These are phyloP conservation scores for Fagus crenata DNA, from an alignment of 306 rosid genomes.

Conservation along the genomic window DNA sequence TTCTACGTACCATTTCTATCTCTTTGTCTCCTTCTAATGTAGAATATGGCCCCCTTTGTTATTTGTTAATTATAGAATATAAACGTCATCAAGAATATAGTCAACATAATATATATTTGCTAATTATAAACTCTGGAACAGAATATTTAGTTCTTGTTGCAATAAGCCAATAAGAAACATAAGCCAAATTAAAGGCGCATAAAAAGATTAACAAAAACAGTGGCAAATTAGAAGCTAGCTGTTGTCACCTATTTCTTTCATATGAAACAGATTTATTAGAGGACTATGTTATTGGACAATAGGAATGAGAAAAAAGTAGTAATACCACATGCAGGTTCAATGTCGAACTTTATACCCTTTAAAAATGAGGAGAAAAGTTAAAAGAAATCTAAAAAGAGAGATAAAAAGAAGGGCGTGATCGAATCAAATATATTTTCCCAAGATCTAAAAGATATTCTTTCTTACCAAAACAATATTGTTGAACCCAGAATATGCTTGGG, in stretches of 20 bases:
- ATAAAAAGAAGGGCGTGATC: not conserved
- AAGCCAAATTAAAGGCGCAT: slow-evolving; percentile 8
- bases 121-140: slow-evolving; percentile 12
- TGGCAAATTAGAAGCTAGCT: not conserved
- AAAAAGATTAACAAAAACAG: not conserved
- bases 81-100: slow-evolving; percentile 32
- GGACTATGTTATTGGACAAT: not conserved
- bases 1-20: slow-evolving; percentile 1
- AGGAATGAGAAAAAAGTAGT: not conserved
- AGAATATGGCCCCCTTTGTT: slow-evolving; percentile 3
- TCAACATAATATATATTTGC: slow-evolving; percentile 24
- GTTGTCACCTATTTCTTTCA: not conserved
- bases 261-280: too few relatives aligned
- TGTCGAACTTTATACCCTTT: not conserved
- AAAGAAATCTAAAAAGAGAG: slow-evolving; percentile 9
- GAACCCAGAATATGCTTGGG: not conserved
- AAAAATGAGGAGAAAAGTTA: not conserved
- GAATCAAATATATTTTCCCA: slow-evolving; percentile 6
- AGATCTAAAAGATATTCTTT: not conserved
- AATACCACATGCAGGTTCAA: not conserved
- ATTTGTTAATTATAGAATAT: not conserved
- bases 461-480: not conserved
- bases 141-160: slow-evolving; percentile 28
- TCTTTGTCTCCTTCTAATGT: not conserved
- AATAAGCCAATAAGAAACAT: slow-evolving; percentile 20